phyloP scores from a whole-genome alignment of 2,329 filamentous ascomycete genomes.

The Colletotrichum chrysophilum region DNA sequence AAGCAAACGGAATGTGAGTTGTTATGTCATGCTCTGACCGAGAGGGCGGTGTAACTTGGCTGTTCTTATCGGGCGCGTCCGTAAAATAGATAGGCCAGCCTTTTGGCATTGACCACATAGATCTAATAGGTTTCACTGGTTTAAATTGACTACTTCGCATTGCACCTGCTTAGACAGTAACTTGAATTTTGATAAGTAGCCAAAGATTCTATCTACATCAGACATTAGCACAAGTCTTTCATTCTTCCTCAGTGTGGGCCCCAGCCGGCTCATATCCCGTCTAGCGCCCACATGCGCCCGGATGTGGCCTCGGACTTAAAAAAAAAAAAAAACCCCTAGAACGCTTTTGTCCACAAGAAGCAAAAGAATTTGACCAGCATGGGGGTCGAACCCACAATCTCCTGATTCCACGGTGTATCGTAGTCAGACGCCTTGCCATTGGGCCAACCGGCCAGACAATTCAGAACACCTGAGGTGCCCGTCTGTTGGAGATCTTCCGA shows the following conservation, averaged over 20 bases:
- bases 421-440: slow-evolving; percentile 50
- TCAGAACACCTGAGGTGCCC: neutral
- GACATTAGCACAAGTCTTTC: neutral
- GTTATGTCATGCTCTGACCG: neutral
- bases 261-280: neutral
- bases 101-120: neutral
- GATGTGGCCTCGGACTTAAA: neutral
- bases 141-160: neutral
- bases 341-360: neutral
- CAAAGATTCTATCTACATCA: neutral
- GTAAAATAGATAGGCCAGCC: neutral
- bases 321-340: neutral
- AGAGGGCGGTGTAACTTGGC: accelerated
- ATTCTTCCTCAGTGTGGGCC: neutral
- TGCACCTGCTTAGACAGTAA: neutral
- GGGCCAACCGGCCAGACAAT: slow-evolving; percentile 31
- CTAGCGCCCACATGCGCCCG: no score
- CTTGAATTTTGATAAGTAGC: no score
- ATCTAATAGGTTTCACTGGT: neutral
- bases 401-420: slow-evolving; percentile 28
- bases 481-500: neutral
- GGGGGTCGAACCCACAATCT: slow-evolving; percentile 23
- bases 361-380: slow-evolving; percentile 17
- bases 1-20: neutral
- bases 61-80: neutral